Evolutionary conservation across 768 basidiomycete genomes (phyloP).

Genomic region (Hirschioporus abietinus): DNA sequence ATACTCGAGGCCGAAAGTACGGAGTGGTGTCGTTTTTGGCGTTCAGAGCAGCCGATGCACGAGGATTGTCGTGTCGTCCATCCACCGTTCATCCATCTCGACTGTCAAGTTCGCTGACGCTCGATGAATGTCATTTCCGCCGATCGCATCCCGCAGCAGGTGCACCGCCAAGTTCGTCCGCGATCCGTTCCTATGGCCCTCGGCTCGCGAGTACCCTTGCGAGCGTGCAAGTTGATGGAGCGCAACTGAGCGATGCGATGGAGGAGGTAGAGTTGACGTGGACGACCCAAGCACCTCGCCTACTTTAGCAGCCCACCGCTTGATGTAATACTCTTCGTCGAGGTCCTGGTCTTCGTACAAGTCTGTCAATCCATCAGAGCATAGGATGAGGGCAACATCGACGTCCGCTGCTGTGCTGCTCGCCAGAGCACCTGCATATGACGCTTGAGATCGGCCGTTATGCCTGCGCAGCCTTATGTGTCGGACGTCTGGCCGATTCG

Average conservation of each 20-base stretch:
- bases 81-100: constrained; percentile 43
- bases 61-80: constrained; percentile 55
- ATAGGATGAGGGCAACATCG: constrained; percentile 34
- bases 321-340: constrained; percentile 22
- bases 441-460: constrained; percentile 10
- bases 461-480: constrained; percentile 27
- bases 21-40: neutral
- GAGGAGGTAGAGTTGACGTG: neutral
- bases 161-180: constrained; percentile 29
- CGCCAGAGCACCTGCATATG: neutral
- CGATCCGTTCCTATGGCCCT: neutral
- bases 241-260: neutral
- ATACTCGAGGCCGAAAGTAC: neutral
- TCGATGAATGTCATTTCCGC: constrained; percentile 34
- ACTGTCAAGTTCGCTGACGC: constrained; percentile 43
- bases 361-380: constrained; percentile 43
- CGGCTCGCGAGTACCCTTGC: neutral
- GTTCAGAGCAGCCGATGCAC: constrained; percentile 19
- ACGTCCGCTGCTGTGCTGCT: neutral
- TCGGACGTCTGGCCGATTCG: constrained; percentile 34
- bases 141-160: constrained; percentile 40
- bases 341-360: constrained; percentile 27
- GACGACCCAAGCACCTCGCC: constrained; percentile 18
- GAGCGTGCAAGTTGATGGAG: neutral
- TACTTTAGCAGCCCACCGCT: constrained; percentile 31